Evolutionary conservation across 2,329 filamentous ascomycete genomes (phyloP).

Genomic region (Pseudocercospora crystallina): DNA sequence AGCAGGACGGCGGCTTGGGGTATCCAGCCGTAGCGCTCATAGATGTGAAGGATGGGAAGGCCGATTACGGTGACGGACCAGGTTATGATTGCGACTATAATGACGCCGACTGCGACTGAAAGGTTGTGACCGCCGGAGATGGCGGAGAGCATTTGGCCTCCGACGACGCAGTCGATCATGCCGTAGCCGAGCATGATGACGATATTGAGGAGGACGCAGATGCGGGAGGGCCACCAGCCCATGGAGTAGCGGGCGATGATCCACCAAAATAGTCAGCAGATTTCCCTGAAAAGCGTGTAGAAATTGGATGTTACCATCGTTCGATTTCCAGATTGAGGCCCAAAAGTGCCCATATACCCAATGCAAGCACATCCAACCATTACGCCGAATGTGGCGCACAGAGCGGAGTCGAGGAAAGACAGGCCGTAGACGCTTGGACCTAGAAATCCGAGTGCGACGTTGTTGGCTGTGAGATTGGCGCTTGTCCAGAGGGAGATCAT

Average conservation of each 20-base stretch:
- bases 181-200: conserved; percentile 59
- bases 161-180: conserved; percentile 59
- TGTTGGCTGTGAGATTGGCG: conserved; percentile 33
- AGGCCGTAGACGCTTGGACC: conserved; percentile 43
- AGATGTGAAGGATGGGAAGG: conserved; percentile 40
- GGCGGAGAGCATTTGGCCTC: conserved; percentile 61
- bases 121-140: conserved; percentile 54
- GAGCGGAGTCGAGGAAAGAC: conserved; percentile 47
- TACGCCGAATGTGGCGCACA: conserved; percentile 49
- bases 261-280: conserved; percentile 17
- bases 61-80: conserved; percentile 19
- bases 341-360: conserved; percentile 53
- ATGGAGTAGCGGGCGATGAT: conserved; percentile 53
- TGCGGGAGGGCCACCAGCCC: conserved; percentile 57
- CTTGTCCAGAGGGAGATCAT: conserved; percentile 23
- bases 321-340: conserved; percentile 52
- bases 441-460: conserved; percentile 44
- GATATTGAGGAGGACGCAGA: conserved; percentile 56
- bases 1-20: conserved; percentile 42
- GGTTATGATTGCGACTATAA: conserved; percentile 41
- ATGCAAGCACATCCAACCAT: conserved; percentile 45
- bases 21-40: conserved; percentile 44
- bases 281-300: background rate
- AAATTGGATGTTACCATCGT: conserved; percentile 40
- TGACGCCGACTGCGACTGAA: conserved; percentile 59